phyloP scores from a whole-genome alignment of 108 stramenopile genomes.

The Skeletonema menzelii region DNA sequence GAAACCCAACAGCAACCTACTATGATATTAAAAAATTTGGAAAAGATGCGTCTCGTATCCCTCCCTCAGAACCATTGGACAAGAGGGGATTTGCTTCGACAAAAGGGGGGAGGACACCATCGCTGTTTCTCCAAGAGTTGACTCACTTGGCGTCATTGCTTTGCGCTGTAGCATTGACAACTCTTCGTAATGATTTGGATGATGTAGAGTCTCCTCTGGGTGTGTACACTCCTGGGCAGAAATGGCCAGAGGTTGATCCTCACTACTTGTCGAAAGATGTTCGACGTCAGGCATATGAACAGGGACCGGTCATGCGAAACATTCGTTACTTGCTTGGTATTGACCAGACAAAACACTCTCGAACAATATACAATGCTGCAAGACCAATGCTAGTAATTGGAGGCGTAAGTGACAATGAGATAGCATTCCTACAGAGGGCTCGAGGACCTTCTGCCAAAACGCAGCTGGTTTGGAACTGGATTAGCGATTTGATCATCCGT shows the following conservation, averaged over 20 bases:
- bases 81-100: constrained; percentile 60
- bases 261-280: constrained; percentile 47
- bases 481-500: constrained; percentile 72
- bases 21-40: constrained; percentile 20
- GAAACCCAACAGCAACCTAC: constrained; percentile 37
- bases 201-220: constrained; percentile 62
- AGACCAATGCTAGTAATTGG: constrained; percentile 76
- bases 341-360: constrained; percentile 47
- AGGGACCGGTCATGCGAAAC: constrained; percentile 6
- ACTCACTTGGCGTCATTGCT: constrained; percentile 68
- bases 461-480: constrained; percentile 70
- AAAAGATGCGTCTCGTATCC: constrained; percentile 4
- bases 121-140: constrained; percentile 76
- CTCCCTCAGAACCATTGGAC: neutral
- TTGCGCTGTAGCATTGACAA: constrained; percentile 67
- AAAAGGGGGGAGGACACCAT: constrained; percentile 63
- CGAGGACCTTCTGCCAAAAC: constrained; percentile 74
- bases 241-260: constrained; percentile 73
- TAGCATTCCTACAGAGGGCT: constrained; percentile 64
- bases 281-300: constrained; percentile 14
- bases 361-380: constrained; percentile 62
- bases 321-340: constrained; percentile 49
- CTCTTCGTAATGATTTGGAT: constrained; percentile 76
- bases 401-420: constrained; percentile 73
- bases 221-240: constrained; percentile 51